These are phyloP conservation scores for Ophiostoma populinum DNA, from an alignment of 2,329 filamentous ascomycete genomes.

Conservation along the genomic window DNA sequence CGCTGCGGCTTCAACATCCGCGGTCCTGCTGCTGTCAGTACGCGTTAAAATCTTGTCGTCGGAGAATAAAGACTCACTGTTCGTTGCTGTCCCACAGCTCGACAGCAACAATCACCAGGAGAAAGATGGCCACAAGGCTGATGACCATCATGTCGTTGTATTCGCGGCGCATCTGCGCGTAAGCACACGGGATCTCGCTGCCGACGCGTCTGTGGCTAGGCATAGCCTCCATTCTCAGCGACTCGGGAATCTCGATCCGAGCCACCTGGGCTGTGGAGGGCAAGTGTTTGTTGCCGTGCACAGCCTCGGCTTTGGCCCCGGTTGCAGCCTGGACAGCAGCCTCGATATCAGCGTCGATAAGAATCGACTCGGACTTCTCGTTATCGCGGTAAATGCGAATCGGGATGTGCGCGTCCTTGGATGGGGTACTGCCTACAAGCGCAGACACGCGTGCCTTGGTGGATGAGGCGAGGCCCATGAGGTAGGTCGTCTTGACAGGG, in stretches of 20 bases:
- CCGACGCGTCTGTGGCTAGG: background rate
- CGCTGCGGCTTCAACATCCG: constrained; percentile 8
- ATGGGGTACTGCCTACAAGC: background rate
- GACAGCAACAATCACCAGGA: constrained; percentile 16
- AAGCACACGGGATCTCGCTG: constrained; percentile 10
- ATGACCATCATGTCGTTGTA: constrained; percentile 18
- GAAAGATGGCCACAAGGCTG: constrained; percentile 15
- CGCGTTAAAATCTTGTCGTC: background rate
- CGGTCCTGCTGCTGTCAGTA: no score
- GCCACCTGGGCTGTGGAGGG: no score
- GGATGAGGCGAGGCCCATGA: constrained; percentile 8
- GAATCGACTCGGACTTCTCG: constrained; percentile 4
- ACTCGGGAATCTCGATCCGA: constrained; percentile 3
- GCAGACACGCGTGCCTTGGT: background rate
- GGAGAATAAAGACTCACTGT: constrained; percentile 9
- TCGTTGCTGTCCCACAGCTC: constrained; percentile 14
- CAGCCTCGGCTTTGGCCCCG: background rate
- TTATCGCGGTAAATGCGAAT: constrained; percentile 1
- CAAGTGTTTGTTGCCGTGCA: background rate
- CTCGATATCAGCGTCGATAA: constrained; percentile 2
- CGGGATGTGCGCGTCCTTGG: background rate
- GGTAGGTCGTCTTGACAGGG: constrained; percentile 10
- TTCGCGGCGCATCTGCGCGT: constrained; percentile 10
- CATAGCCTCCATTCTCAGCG: constrained; percentile 6
- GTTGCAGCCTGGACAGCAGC: constrained; percentile 1